These are phyloP conservation scores for Hypoxylon lienhwacheense DNA, from an alignment of 495 filamentous ascomycete species.

Conservation along the genomic window DNA sequence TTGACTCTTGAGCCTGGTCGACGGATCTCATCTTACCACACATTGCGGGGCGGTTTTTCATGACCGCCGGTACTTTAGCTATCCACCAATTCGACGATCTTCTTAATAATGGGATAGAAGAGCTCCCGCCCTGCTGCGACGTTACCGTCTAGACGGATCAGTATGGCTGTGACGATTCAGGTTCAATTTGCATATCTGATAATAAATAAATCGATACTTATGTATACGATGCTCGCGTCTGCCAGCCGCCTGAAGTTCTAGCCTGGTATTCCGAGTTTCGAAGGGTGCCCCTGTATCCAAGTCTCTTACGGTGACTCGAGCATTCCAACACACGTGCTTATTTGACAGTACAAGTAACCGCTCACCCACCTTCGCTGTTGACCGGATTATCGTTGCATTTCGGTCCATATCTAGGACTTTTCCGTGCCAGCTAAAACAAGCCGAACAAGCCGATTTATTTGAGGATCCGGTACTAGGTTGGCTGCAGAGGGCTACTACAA, in stretches of 20 bases:
- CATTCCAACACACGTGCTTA: conserved; percentile 5
- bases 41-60: conserved; percentile 17
- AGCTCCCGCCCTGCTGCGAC: not conserved
- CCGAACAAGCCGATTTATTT: too few species aligned
- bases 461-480: too few species aligned
- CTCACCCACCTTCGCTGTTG: conserved; percentile 10
- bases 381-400: conserved; percentile 7
- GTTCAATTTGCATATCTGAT: not conserved
- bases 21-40: conserved; percentile 33
- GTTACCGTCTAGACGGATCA: conserved; percentile 3
- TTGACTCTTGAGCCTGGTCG: conserved; percentile 13
- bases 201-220: conserved; percentile 14
- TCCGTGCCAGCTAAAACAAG: not conserved
- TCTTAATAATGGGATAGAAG: conserved; percentile 2
- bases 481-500: too few species aligned
- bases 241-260: not conserved
- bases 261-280: conserved; percentile 2
- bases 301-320: conserved; percentile 11
- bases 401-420: not conserved
- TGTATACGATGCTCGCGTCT: conserved; percentile 7
- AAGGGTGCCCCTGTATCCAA: conserved; percentile 21
- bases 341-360: conserved; percentile 10
- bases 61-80: not conserved
- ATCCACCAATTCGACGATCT: conserved; percentile 5
- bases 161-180: not conserved